A percentile compares a stretch with the other conserved stretches of the same genome.
phyloP scores from a whole-genome alignment of 2,329 filamentous ascomycete species.

The Metarhizium brunneum region DNA sequence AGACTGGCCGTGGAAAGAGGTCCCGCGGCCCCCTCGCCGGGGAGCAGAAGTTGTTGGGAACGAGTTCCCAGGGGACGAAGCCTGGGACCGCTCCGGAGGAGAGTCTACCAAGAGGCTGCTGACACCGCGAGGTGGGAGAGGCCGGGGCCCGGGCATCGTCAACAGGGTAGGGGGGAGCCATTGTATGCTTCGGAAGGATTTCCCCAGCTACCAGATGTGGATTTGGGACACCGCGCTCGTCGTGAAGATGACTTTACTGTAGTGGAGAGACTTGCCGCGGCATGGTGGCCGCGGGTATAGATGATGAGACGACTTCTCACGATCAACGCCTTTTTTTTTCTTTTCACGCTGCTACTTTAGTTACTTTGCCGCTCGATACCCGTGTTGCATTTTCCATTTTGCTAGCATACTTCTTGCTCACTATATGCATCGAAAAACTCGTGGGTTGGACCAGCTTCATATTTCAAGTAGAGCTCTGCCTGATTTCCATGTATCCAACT shows the following conservation, averaged over 20 bases:
- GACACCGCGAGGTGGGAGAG: conserved; percentile 11
- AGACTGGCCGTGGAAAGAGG: background rate
- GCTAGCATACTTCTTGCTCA: background rate
- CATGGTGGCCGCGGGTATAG: background rate
- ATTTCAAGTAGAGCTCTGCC: too few relatives aligned
- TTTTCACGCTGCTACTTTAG: background rate
- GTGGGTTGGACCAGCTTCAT: too few relatives aligned
- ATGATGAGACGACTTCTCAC: background rate
- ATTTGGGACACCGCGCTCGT: background rate
- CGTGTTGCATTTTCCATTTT: background rate
- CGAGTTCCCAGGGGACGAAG: conserved; percentile 5
- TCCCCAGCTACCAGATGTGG: background rate
- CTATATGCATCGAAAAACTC: too few relatives aligned
- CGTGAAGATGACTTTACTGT: background rate
- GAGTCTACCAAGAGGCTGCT: conserved; percentile 9
- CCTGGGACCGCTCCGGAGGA: conserved; percentile 7
- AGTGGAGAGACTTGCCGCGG: background rate
- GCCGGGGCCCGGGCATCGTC: background rate
- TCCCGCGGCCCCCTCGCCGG: background rate
- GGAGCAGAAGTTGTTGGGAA: background rate
- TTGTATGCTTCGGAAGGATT: background rate
- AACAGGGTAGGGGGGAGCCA: background rate
- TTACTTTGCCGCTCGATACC: background rate
- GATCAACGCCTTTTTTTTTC: background rate
- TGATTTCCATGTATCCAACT: background rate